Percentiles rank a stretch among this genome's conserved stretches.
Conservation (phyloP, 805 yeast species). For the Tetrapisispora nanseiensis region DNA sequence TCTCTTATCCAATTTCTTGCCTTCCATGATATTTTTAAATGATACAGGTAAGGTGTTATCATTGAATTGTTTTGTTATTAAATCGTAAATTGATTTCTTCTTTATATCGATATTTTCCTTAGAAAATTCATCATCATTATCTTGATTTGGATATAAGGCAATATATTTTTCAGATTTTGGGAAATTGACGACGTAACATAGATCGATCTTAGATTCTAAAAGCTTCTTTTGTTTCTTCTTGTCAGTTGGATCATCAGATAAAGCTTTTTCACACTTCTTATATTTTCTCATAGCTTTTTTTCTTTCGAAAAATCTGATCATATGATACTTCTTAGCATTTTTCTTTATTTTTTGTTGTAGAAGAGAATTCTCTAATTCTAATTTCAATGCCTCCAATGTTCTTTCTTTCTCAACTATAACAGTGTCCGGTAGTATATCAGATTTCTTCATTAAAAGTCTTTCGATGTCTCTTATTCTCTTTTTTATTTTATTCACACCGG, state of each 20-base stretch:
- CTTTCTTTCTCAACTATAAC: constrained; percentile 64
- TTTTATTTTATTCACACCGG: constrained; percentile 49
- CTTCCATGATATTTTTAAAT: constrained; percentile 35
- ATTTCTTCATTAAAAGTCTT: constrained; percentile 47
- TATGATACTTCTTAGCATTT: constrained; percentile 69
- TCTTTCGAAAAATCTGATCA: constrained; percentile 85
- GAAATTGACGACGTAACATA: constrained; percentile 65
- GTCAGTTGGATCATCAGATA: constrained; percentile 5
- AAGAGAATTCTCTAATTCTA: constrained; percentile 46
- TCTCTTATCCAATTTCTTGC: constrained; percentile 26
- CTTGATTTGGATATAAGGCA: constrained; percentile 55
- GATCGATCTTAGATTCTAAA: constrained; percentile 52
- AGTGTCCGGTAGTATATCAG: constrained; percentile 53
- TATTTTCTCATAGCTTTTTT: constrained; percentile 73
- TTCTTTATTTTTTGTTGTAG: constrained; percentile 37
- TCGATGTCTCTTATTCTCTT: constrained; percentile 82
- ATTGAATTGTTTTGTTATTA: constrained; percentile 43
- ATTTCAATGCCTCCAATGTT: constrained; percentile 53
- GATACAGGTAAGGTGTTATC: constrained; percentile 49
- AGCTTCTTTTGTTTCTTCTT: constrained; percentile 31
- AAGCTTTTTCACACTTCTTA: constrained; percentile 36
- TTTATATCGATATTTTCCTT: constrained; percentile 33
- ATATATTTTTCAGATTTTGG: constrained; percentile 76
- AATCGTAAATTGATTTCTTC: constrained; percentile 41
- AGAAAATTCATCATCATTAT: constrained; percentile 13